These are phyloP conservation scores for Endogone sp. DNA, from an alignment of 192 early-diverging fungal species.

Conservation along the genomic window DNA sequence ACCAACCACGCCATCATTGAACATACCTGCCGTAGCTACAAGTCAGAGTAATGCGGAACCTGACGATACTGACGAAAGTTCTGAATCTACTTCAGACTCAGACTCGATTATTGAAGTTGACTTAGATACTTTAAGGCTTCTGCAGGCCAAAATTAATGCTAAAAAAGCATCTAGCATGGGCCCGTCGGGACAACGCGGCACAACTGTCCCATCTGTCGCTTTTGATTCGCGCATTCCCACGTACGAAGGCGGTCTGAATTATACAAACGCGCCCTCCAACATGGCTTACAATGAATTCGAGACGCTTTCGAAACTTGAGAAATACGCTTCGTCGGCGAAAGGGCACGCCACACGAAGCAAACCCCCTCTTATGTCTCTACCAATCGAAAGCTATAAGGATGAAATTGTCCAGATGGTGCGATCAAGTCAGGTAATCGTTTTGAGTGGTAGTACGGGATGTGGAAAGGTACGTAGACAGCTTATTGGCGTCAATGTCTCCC, in stretches of 20 bases:
- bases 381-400: constrained; percentile 10
- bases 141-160: neutral
- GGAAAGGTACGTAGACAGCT: constrained; percentile 31
- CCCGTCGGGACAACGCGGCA: no score
- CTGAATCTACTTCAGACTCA: neutral
- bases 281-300: neutral
- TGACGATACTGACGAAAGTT: neutral
- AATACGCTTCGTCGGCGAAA: no score
- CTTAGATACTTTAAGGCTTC: neutral
- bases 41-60: neutral
- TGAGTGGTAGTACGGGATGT: constrained; percentile 27
- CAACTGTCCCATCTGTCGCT: no score
- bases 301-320: neutral
- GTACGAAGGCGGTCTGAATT: no score
- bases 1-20: neutral
- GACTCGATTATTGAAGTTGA: neutral
- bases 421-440: constrained; percentile 12
- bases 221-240: no score
- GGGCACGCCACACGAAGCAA: no score
- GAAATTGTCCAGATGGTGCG: constrained; percentile 19
- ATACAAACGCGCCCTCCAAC: neutral
- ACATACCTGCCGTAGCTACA: neutral
- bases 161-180: neutral
- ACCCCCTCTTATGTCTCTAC: constrained; percentile 1
- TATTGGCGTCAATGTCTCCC: no score